phyloP scores from a whole-genome alignment of 306 rosid species.

The Cucurbita argyrosperma region DNA sequence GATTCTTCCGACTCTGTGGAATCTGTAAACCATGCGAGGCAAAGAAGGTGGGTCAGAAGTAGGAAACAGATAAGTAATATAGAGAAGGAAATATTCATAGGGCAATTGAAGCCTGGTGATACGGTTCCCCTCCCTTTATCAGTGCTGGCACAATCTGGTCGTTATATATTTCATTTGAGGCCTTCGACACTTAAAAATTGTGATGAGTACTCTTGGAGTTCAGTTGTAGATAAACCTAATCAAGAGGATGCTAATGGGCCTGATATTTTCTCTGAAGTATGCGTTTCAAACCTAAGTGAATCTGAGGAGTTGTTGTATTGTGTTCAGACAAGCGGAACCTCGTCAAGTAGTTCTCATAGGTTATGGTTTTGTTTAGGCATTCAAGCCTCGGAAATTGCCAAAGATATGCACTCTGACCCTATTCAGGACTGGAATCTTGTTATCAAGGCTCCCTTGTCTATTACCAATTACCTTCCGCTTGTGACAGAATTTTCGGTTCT shows the following conservation, averaged over 20 bases:
- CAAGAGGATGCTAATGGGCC: conserved; percentile 24
- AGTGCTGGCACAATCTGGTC: conserved; percentile 49
- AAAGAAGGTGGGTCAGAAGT: conserved; percentile 71
- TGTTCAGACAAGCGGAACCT: conserved; percentile 48
- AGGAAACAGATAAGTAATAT: conserved; percentile 35
- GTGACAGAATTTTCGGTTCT: conserved; percentile 80
- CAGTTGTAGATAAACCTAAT: conserved; percentile 37
- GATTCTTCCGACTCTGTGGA: conserved; percentile 34
- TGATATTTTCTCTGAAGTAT: conserved; percentile 31
- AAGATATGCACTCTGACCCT: conserved; percentile 79
- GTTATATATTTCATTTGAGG: conserved; percentile 51
- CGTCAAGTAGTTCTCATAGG: conserved; percentile 43
- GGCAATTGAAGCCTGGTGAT: conserved; percentile 80
- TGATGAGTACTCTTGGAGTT: conserved; percentile 72
- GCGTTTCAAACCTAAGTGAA: conserved; percentile 62
- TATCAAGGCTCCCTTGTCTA: conserved; percentile 65
- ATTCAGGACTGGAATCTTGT: conserved; percentile 93
- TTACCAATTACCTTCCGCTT: conserved; percentile 86
- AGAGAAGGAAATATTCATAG: conserved; percentile 42
- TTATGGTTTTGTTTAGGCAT: conserved; percentile 81
- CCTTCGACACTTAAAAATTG: conserved; percentile 36
- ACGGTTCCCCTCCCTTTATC: conserved; percentile 56
- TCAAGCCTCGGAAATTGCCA: conserved; percentile 77
- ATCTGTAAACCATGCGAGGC: conserved; percentile 42
- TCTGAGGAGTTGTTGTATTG: conserved; percentile 72